Evolutionary conservation across 352 stramenopile species (phyloP).

Genomic region (Phytophthora parvispora): DNA sequence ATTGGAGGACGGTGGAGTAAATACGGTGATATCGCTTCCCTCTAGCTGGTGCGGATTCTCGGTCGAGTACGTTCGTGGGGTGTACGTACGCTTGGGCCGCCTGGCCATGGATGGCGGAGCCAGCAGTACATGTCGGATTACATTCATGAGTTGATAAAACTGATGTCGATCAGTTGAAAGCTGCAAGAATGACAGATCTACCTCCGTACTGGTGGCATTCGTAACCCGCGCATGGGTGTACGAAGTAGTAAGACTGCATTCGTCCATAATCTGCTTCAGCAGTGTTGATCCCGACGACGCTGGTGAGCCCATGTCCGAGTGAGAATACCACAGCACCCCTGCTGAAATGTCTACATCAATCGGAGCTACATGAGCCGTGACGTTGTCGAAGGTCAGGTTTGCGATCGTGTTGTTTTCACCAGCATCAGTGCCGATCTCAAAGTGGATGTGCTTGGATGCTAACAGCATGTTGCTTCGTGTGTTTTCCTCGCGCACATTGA

Average conservation of each 20-base stretch:
- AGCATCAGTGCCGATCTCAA: slow-evolving; percentile 73
- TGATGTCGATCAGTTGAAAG: slow-evolving; percentile 81
- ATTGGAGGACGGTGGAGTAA: slow-evolving; percentile 30
- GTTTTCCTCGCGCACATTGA: slow-evolving; percentile 79
- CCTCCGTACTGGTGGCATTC: slow-evolving; percentile 57
- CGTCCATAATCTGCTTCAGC: slow-evolving; percentile 83
- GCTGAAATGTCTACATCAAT: slow-evolving; percentile 81
- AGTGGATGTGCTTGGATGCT: slow-evolving; percentile 81
- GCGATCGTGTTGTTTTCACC: slow-evolving; percentile 55
- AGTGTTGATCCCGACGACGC: slow-evolving; percentile 40
- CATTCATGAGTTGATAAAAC: slow-evolving; percentile 88
- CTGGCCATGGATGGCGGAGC: slow-evolving; percentile 60
- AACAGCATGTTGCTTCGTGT: slow-evolving; percentile 76
- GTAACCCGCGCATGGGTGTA: slow-evolving; percentile 64
- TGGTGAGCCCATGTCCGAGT: slow-evolving; percentile 14
- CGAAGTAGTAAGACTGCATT: slow-evolving; percentile 70
- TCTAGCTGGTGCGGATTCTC: slow-evolving; percentile 31
- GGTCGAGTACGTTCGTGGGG: slow-evolving; percentile 9
- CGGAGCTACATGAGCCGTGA: slow-evolving; percentile 78
- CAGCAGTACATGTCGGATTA: slow-evolving; percentile 78
- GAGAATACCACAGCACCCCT: slow-evolving; percentile 81
- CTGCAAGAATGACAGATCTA: slow-evolving; percentile 78
- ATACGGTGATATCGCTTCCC: slow-evolving; percentile 35
- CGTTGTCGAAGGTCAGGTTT: slow-evolving; percentile 70
- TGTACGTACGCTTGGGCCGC: slow-evolving; percentile 39